Percentiles rank a stretch among this genome's conserved stretches.
Evolutionary conservation across 2,329 filamentous ascomycete species (phyloP).

Genomic region (Sclerotinia glacialis): DNA sequence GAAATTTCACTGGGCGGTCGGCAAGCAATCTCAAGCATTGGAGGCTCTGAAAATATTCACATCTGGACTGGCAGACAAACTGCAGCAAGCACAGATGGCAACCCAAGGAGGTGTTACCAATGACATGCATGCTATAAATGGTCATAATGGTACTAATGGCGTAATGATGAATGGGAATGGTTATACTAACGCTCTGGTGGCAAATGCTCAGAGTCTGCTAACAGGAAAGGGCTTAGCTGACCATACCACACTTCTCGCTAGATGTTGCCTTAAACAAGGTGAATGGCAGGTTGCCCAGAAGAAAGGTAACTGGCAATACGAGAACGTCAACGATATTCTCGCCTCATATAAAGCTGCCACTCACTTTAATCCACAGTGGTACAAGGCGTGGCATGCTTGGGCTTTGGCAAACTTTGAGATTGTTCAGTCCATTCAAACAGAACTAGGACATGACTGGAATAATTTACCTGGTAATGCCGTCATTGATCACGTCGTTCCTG

Average conservation of each 20-base stretch:
- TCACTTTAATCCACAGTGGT: conserved; percentile 90
- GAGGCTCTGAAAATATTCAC: conserved; percentile 60
- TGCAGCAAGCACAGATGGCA: conserved; percentile 35
- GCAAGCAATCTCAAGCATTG: conserved; percentile 61
- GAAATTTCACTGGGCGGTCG: conserved; percentile 93
- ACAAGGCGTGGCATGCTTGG: conserved; percentile 99
- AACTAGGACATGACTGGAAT: conserved; percentile 30
- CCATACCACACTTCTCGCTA: conserved; percentile 74
- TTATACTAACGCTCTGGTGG: conserved; percentile 41
- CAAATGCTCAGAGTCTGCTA: conserved; percentile 35
- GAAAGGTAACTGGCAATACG: conserved; percentile 83
- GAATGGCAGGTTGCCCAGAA: conserved; percentile 91
- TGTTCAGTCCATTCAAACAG: conserved; percentile 67
- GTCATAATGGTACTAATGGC: conserved; percentile 42
- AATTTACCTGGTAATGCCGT: conserved; percentile 64
- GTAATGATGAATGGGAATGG: conserved; percentile 46
- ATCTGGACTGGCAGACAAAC: conserved; percentile 50
- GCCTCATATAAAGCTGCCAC: conserved; percentile 90
- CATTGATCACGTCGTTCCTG: conserved; percentile 86
- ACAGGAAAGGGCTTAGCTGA: conserved; percentile 51
- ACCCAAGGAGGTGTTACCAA: conserved; percentile 35
- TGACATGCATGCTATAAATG: conserved; percentile 35
- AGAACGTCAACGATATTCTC: conserved; percentile 82
- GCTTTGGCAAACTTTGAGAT: conserved; percentile 98
- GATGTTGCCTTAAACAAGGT: conserved; percentile 93